These are phyloP conservation scores for Lagerstroemia speciosa DNA, from an alignment of 345 rosid genomes.

Conservation along the genomic window DNA sequence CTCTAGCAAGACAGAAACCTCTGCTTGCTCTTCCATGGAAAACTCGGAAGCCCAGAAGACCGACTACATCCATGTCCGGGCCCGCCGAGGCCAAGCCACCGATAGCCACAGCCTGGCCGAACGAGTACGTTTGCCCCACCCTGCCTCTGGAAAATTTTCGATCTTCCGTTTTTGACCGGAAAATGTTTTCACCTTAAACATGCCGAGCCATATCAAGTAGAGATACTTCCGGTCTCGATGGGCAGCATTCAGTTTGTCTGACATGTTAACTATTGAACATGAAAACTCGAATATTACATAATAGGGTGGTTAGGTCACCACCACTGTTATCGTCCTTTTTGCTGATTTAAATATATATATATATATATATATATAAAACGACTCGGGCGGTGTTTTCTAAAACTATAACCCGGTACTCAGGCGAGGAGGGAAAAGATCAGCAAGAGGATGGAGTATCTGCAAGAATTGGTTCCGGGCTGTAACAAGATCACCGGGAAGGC, in stretches of 20 bases:
- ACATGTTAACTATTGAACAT: too few relatives aligned
- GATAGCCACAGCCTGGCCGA: constrained; percentile 98
- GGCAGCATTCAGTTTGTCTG: too few relatives aligned
- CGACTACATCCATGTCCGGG: constrained; percentile 91
- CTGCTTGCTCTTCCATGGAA: constrained; percentile 41
- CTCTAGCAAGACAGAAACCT: constrained; percentile 32
- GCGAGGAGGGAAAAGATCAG: constrained; percentile 82
- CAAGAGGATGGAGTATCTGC: constrained; percentile 70
- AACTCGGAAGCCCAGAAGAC: constrained; percentile 50
- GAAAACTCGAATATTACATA: too few relatives aligned
- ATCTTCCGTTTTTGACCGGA: too few relatives aligned
- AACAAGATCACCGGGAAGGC: constrained; percentile 61
- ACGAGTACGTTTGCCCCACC: constrained; percentile 41
- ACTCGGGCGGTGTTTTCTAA: neutral
- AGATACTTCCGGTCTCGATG: too few relatives aligned
- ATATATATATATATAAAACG: too few relatives aligned
- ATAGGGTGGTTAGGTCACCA: too few relatives aligned
- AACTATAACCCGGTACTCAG: constrained; percentile 21
- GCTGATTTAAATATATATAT: too few relatives aligned
- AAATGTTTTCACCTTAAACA: too few relatives aligned
- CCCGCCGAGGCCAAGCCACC: constrained; percentile 94
- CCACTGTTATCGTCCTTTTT: too few relatives aligned
- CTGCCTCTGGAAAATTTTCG: neutral
- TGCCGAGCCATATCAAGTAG: too few relatives aligned
- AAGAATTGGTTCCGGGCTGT: constrained; percentile 70